These are phyloP conservation scores for Fusarium udum DNA, from an alignment of 2,329 filamentous ascomycete genomes.

Conservation along the genomic window DNA sequence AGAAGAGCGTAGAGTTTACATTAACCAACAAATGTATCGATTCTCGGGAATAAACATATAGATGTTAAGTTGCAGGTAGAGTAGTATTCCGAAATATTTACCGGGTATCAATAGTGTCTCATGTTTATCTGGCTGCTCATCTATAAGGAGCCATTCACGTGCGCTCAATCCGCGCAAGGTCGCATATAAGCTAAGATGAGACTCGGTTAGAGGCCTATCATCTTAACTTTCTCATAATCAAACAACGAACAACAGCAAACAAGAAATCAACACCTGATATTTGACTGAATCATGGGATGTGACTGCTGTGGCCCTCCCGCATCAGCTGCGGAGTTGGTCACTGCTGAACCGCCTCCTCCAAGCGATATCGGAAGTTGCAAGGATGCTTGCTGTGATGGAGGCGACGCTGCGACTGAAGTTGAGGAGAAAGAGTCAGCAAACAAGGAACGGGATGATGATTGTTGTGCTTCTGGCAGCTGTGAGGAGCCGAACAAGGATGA, in stretches of 20 bases:
- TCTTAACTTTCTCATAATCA: neutral
- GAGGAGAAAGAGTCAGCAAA: neutral
- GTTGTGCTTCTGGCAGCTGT: neutral
- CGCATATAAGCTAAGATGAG: constrained; percentile 1
- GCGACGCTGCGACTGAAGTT: neutral
- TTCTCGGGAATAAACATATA: neutral
- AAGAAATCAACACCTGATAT: neutral
- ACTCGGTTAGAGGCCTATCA: neutral
- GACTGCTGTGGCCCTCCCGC: constrained; percentile 28
- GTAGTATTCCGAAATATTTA: neutral
- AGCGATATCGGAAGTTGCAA: constrained; percentile 1
- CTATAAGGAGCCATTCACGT: constrained; percentile 19
- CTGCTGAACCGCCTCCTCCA: neutral
- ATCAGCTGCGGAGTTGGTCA: neutral
- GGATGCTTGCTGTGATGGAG: constrained; percentile 12
- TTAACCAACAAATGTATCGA: neutral
- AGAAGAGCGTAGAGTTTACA: neutral
- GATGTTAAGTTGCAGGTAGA: neutral
- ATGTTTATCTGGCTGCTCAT: neutral
- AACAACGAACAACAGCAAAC: neutral
- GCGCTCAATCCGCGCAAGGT: neutral
- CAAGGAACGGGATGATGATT: neutral
- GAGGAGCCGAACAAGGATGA: neutral
- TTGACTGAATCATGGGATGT: constrained; percentile 17
- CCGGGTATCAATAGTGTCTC: neutral